A percentile compares a stretch with the other conserved stretches of the same genome.
Evolutionary conservation across 139 green algal species (phyloP).

Genomic region (Chlamydomonas asymmetrica): DNA sequence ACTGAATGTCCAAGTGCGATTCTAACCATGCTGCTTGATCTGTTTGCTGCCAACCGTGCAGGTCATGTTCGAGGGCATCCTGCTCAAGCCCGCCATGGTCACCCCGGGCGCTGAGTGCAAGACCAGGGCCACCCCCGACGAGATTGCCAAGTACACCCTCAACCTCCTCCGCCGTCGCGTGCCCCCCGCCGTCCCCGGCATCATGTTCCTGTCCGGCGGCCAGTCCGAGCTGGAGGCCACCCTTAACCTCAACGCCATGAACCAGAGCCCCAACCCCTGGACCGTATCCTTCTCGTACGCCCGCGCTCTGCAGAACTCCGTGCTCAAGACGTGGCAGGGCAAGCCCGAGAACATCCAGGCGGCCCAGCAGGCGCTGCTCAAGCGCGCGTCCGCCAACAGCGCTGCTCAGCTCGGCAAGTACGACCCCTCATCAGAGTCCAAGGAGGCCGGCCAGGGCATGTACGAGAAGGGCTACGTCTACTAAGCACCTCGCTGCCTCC

Average conservation of each 20-base stretch:
- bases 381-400: constrained; percentile 94
- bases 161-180: constrained; percentile 79
- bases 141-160: constrained; percentile 83
- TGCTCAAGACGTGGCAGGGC: constrained; percentile 86
- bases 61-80: constrained; percentile 86
- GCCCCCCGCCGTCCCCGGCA: constrained; percentile 71
- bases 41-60: constrained; percentile 33
- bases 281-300: constrained; percentile 99
- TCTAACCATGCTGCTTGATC: too few relatives aligned
- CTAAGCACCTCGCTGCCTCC: constrained; percentile 49
- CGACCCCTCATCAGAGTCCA: constrained; percentile 67
- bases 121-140: constrained; percentile 57
- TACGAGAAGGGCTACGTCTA: constrained; percentile 97
- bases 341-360: constrained; percentile 85
- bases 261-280: constrained; percentile 99
- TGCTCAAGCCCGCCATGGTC: constrained; percentile 94
- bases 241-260: constrained; percentile 98
- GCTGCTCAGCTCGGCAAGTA: constrained; percentile 97
- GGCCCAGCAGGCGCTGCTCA: constrained; percentile 91
- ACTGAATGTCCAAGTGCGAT: too few relatives aligned
- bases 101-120: constrained; percentile 80
- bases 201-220: constrained; percentile 81
- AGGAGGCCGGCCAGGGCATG: constrained; percentile 79
- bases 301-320: constrained; percentile 93
- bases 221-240: constrained; percentile 87